Evolutionary conservation across 2,329 filamentous ascomycete genomes (phyloP), one percentile per base, ranked within the genome.

Genomic region (Alternaria sp.): DNA sequence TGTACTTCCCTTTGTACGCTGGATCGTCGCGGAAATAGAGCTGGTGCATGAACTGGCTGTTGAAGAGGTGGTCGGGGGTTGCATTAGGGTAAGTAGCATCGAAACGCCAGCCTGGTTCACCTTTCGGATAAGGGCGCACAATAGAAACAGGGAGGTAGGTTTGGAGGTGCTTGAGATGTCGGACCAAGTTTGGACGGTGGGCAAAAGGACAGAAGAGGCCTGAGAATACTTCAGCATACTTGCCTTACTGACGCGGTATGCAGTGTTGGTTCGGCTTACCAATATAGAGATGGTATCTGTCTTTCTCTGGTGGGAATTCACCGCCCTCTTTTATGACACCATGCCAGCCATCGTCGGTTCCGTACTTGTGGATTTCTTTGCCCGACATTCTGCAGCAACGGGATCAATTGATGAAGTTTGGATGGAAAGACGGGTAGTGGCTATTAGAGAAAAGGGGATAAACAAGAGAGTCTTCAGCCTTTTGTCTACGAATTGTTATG

Each of bases 71-170:
- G 69, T 91, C 89, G 3, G 84, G 81, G 0, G 87, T 90, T 6
- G 89, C 84, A 16, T 82, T 85, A 18, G 83, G 84, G 68, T 90
- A 90, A 0, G 80, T 79, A 3, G 76, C 76, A 0, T 87, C 84
- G 66, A 91, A 90, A 30, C 82, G 80, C 85, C 87, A 90, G 34
- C 88, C 88, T 8, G 85, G 83, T 18, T 85, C 84, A 52, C 87
- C 88, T 71, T 91, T 91, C 0, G 89, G 89, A 63, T 90, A 91
- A 0, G 89, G 85, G 65, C 85, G 86, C 1, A 90, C 87, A 4
- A 90, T 80, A 1, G 85, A 87, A 20, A 88, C 69, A 6, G 84
- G 80, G 44, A 90, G 84, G 36, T 85, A 78, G 11, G 82, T 75
- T 34, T 84, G 79, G 3, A 90, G 81, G 34, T 85, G 85, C 69